Evolutionary conservation across 2,329 filamentous ascomycete species (phyloP).

Genomic region (Nectriaceae sp.): DNA sequence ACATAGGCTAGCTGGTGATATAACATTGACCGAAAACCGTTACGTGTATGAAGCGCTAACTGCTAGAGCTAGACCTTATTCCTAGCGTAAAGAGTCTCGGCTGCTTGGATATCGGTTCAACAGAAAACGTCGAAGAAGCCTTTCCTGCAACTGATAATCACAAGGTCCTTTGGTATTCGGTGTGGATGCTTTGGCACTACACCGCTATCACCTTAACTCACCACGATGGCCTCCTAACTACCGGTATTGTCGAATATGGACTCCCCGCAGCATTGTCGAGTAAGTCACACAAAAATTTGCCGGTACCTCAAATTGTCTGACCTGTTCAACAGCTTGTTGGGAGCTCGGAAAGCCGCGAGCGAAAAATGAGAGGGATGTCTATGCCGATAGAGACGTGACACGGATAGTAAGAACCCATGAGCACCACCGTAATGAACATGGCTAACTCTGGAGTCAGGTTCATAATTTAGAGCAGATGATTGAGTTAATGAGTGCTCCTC

Average conservation of each 20-base stretch:
- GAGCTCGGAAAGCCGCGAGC: slow-evolving; percentile 12
- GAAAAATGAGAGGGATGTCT: slow-evolving; percentile 10
- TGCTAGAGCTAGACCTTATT: slow-evolving; percentile 4
- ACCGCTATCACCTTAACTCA: slow-evolving; percentile 12
- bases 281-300: neutral
- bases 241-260: slow-evolving; percentile 10
- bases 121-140: no score
- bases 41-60: no score
- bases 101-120: slow-evolving; percentile 1
- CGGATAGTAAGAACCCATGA: slow-evolving; percentile 8
- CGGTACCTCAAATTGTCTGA: neutral
- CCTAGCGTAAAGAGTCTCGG: slow-evolving; percentile 9
- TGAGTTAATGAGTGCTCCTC: slow-evolving; percentile 5
- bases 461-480: slow-evolving; percentile 11
- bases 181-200: slow-evolving; percentile 14
- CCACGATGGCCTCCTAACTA: slow-evolving; percentile 11
- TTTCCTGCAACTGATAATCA: no score
- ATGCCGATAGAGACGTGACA: slow-evolving; percentile 10
- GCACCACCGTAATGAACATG: no score
- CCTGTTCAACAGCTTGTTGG: slow-evolving; percentile 4
- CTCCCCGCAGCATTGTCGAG: slow-evolving; percentile 10
- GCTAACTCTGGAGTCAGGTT: no score
- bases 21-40: no score
- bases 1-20: slow-evolving; percentile 9
- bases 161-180: slow-evolving; percentile 9